phyloP scores from a whole-genome alignment of 371 early-diverging fungal genomes.

The Mortierella sp. region DNA sequence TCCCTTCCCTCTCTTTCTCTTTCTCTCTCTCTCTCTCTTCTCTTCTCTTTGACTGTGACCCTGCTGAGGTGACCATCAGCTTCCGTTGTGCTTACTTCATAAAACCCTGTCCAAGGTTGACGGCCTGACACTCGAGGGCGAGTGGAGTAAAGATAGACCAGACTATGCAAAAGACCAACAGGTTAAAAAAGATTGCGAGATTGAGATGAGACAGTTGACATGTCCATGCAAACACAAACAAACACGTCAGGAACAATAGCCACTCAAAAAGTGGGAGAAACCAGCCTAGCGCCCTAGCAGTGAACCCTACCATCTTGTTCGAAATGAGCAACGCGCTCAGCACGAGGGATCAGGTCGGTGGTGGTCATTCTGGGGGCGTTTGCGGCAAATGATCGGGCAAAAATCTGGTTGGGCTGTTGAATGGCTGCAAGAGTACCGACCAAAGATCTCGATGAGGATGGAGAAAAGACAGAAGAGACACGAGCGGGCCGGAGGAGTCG shows the following conservation, averaged over 20 bases:
- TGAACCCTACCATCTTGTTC: constrained; percentile 54
- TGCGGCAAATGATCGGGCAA: not conserved
- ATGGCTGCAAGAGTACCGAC: too few relatives aligned
- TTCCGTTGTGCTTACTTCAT: constrained; percentile 69
- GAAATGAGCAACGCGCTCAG: constrained; percentile 58
- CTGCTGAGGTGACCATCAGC: not conserved
- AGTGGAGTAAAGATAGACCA: constrained; percentile 95
- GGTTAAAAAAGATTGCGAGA: not conserved
- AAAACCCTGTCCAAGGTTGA: constrained; percentile 95
- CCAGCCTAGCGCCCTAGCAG: not conserved
- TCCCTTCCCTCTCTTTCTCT: not conserved
- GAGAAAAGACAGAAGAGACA: too few relatives aligned
- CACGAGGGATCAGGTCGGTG: constrained; percentile 36
- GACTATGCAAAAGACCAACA: constrained; percentile 59
- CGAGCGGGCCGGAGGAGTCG: too few relatives aligned
- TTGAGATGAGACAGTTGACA: not conserved
- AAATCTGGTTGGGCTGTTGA: constrained; percentile 5
- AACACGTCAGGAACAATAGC: not conserved
- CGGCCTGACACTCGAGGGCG: constrained; percentile 84
- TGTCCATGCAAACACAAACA: not conserved
- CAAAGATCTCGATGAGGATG: too few relatives aligned
- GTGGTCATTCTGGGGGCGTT: constrained; percentile 19
- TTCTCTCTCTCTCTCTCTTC: not conserved
- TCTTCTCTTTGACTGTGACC: not conserved
- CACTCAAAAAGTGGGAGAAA: not conserved